Base-by-base conservation (phyloP, 345 rosid species). In the Eucalyptus marginata region DNA sequence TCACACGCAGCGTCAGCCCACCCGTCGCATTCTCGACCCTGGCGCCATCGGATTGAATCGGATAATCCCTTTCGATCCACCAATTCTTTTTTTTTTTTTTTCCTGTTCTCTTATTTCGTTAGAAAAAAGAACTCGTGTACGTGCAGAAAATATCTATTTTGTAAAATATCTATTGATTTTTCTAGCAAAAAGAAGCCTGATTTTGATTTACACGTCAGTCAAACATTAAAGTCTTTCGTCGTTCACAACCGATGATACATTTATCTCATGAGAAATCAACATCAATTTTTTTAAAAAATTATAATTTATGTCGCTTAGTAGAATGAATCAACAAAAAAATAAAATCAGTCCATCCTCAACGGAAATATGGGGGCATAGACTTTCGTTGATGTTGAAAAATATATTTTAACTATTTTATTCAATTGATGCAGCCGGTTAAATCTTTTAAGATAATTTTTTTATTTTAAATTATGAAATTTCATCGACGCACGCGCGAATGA, bases 221-320 rank as follows among this genome's bases (percentile, higher is more conserved):
- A 2, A 16, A 68, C 17, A 8, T 31, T 7, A 4, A 8, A 31
- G 2, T 7, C 0, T 16, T 13, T 5, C 12, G 3, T 16, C 2
- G 0, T 5, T 4, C 22, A 4, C 10, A 7, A 64, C 0, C 1
- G 3, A n/a, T 68, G 2, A 0, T 9, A 2, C 0, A 36, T 33
- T 33, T 71, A 17, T 8, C 7, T 36, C 1, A 2, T 3, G 6
- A 36, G 3, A 14, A 64, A 4, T 64, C 40, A n/a, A 51, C 22
- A 51, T 1, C 9, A 7, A 1, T 13, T 3, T 6, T 62, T 13
- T 59, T 7, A n/a, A n/a, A n/a, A 4, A 64, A 13, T 14, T 13
- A 64, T n/a, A 13, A 12, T 64, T 13, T 7, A 5, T 7, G 33
- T 7, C 2, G 10, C 7, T 64, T 64, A 4, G 24, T 1, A 5